A percentile compares a stretch with the other conserved stretches of the same genome.
These are phyloP conservation scores for Cercospora berteroae DNA, from an alignment of 2,329 filamentous ascomycete species.

Conservation along the genomic window DNA sequence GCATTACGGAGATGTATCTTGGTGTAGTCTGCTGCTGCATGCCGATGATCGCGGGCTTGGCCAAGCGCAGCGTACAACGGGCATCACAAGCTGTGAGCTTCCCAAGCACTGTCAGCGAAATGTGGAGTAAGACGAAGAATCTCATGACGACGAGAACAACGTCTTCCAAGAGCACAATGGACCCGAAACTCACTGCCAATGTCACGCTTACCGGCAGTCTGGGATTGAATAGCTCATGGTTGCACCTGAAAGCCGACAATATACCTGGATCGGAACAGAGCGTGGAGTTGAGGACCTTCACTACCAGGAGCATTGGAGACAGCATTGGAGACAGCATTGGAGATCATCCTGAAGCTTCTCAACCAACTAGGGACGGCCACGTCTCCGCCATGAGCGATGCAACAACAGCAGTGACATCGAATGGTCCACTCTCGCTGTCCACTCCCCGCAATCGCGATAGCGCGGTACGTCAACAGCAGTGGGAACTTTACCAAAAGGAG, in stretches of 20 bases:
- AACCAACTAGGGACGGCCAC: not conserved
- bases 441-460: not conserved
- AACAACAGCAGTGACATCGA: not conserved
- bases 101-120: not conserved
- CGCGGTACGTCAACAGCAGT: not conserved
- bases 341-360: not conserved
- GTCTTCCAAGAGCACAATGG: not conserved
- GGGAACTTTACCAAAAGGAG: not conserved
- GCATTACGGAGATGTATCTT: constrained; percentile 23
- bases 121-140: constrained; percentile 1
- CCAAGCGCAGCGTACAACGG: constrained; percentile 2
- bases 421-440: not conserved
- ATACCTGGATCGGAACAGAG: not conserved
- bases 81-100: not conserved
- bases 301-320: not conserved
- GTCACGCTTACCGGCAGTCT: not conserved
- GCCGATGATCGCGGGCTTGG: constrained; percentile 20
- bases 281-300: not conserved
- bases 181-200: not conserved
- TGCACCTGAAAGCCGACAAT: not conserved
- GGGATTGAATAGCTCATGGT: not conserved
- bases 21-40: constrained; percentile 26
- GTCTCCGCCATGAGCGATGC: not conserved
- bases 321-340: not conserved
- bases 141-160: not conserved